A percentile compares a stretch with the other conserved stretches of the same genome.
phyloP scores from a whole-genome alignment of 345 rosid genomes.

The Murraya koenigii region DNA sequence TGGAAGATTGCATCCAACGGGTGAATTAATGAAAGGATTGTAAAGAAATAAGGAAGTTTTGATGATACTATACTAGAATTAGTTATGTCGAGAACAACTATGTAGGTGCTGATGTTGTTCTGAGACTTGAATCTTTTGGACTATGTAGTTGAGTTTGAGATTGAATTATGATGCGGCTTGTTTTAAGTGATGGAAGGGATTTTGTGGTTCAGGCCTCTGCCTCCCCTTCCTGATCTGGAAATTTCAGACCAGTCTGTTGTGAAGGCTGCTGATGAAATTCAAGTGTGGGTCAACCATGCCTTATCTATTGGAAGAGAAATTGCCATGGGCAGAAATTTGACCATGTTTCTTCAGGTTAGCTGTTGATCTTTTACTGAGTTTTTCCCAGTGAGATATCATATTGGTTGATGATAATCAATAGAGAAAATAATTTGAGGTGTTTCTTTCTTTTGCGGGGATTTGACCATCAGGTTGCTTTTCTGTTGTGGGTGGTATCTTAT shows the following conservation, averaged over 20 bases:
- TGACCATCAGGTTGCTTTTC: constrained; percentile 51
- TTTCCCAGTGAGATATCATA: neutral
- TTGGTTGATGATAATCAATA: neutral
- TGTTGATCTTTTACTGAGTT: neutral
- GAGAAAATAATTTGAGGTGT: neutral
- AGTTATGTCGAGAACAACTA: neutral
- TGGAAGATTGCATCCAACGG: neutral
- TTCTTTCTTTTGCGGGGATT: neutral
- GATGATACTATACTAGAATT: too few species aligned
- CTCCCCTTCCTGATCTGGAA: constrained; percentile 87
- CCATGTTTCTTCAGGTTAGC: constrained; percentile 65
- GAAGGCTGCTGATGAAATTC: constrained; percentile 49
- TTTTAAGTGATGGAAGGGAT: constrained; percentile 3
- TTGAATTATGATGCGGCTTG: neutral
- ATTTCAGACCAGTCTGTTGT: constrained; percentile 64
- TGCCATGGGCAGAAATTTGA: constrained; percentile 58
- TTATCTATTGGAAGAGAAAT: constrained; percentile 68
- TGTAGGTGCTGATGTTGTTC: neutral
- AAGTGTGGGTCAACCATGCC: constrained; percentile 50
- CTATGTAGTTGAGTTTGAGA: neutral
- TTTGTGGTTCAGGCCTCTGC: constrained; percentile 67
- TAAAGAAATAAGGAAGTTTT: neutral
- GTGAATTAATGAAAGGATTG: neutral
- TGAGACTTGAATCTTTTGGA: neutral
- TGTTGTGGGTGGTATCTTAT: constrained; percentile 56